Conservation (phyloP, 2,329 filamentous ascomycete species). For the Cryphonectria radicalis region DNA sequence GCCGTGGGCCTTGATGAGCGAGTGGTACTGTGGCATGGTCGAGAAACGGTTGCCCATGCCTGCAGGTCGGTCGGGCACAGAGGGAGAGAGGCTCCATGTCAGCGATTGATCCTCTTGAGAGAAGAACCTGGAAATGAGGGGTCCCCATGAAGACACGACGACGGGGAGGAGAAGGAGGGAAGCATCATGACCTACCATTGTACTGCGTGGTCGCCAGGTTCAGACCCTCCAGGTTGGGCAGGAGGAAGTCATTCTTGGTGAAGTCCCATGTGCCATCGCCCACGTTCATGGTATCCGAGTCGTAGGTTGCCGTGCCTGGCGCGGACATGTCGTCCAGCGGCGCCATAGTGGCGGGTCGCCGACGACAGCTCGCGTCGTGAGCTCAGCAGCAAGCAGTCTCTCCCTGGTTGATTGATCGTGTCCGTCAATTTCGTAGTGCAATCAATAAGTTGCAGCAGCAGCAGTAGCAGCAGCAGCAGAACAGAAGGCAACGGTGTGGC, state of each 20-base stretch:
- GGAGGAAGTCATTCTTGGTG: constrained; percentile 73
- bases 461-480: neutral
- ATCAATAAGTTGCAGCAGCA: neutral
- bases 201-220: constrained; percentile 84
- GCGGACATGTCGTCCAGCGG: constrained; percentile 65
- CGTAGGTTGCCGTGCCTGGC: constrained; percentile 73
- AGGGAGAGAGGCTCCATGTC: constrained; percentile 15
- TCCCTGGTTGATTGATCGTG: neutral
- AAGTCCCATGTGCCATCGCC: constrained; percentile 87
- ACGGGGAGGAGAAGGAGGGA: neutral
- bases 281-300: constrained; percentile 74
- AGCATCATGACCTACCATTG: constrained; percentile 64
- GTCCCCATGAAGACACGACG: neutral
- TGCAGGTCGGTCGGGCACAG: constrained; percentile 38
- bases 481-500: neutral
- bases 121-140: neutral
- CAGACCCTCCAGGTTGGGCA: constrained; percentile 76
- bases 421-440: neutral
- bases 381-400: neutral
- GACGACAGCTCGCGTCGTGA: constrained; percentile 31
- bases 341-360: constrained; percentile 58
- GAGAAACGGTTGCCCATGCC: constrained; percentile 84
- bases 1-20: constrained; percentile 71
- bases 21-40: constrained; percentile 70
- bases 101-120: constrained; percentile 12